Percentiles rank a stretch among this genome's conserved stretches.
phyloP scores from a whole-genome alignment of 2,329 filamentous ascomycete genomes.

The Pseudogymnoascus sp. region DNA sequence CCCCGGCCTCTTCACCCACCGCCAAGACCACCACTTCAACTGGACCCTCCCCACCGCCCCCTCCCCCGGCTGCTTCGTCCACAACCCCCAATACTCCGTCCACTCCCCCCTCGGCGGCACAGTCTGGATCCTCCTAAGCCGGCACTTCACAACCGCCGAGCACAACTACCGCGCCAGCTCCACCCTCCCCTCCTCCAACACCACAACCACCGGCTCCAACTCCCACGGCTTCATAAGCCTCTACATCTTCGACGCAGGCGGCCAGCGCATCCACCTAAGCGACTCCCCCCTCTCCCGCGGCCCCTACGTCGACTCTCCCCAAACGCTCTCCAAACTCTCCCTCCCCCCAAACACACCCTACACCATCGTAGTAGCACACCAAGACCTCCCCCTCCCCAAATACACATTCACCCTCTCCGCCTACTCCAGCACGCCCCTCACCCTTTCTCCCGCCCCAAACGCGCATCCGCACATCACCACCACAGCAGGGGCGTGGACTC shows the following conservation, averaged over 20 bases:
- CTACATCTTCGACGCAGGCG: slow-evolving; percentile 67
- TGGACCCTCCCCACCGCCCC: slow-evolving; percentile 59
- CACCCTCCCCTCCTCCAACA: slow-evolving; percentile 30
- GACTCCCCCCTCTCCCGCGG: slow-evolving; percentile 67
- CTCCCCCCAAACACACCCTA: slow-evolving; percentile 41
- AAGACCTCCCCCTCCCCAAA: slow-evolving; percentile 63
- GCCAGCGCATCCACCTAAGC: slow-evolving; percentile 66
- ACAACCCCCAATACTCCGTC: slow-evolving; percentile 69
- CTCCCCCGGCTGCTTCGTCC: slow-evolving; percentile 50
- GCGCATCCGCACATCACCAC: slow-evolving; percentile 52
- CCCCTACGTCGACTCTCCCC: slow-evolving; percentile 89
- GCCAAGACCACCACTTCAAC: slow-evolving; percentile 83
- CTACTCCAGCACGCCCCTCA: slow-evolving; percentile 62
- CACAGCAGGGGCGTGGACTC: slow-evolving; percentile 64
- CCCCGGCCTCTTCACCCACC: slow-evolving; percentile 69
- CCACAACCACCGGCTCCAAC: slow-evolving; percentile 39
- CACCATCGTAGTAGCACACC: slow-evolving; percentile 67
- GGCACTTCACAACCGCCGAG: slow-evolving; percentile 73
- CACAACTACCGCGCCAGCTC: slow-evolving; percentile 32
- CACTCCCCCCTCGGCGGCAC: slow-evolving; percentile 51
- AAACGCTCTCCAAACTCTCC: slow-evolving; percentile 75
- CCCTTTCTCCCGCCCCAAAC: slow-evolving; percentile 50
- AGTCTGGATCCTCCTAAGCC: slow-evolving; percentile 79
- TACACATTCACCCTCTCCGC: slow-evolving; percentile 86
- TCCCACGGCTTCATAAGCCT: slow-evolving; percentile 77